phyloP scores from a whole-genome alignment of 2,329 filamentous ascomycete genomes.

The Truncatella angustata region DNA sequence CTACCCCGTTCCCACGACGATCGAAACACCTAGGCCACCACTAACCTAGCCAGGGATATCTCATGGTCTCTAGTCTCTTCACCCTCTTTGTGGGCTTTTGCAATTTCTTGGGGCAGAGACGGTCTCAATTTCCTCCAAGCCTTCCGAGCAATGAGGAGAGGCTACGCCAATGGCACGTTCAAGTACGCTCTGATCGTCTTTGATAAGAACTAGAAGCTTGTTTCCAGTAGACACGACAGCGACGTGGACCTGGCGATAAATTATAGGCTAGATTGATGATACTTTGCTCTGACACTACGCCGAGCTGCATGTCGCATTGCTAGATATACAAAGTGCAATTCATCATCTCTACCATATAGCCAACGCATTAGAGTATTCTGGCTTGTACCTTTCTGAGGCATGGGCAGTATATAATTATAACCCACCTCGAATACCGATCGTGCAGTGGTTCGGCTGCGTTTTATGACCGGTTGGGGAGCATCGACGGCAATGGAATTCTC shows the following conservation, averaged over 20 bases:
- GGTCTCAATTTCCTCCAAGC: constrained; percentile 60
- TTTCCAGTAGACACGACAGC: too few relatives aligned
- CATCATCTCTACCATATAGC: too few relatives aligned
- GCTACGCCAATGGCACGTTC: constrained; percentile 58
- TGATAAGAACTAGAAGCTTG: constrained; percentile 35
- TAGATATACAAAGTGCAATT: not conserved
- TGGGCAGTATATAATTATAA: too few relatives aligned
- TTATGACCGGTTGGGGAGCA: too few relatives aligned
- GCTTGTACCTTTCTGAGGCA: too few relatives aligned
- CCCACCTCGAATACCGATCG: too few relatives aligned
- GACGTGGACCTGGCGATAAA: too few relatives aligned
- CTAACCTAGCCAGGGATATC: constrained; percentile 50
- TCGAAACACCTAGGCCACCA: not conserved
- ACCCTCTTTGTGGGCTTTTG: constrained; percentile 60
- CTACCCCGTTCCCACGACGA: not conserved
- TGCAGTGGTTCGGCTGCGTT: too few relatives aligned
- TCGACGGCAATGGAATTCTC: too few relatives aligned
- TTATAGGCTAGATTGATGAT: too few relatives aligned
- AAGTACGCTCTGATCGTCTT: constrained; percentile 59
- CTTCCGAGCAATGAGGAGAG: constrained; percentile 59
- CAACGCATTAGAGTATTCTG: too few relatives aligned
- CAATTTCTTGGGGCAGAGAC: constrained; percentile 57
- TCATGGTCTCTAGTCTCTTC: constrained; percentile 60
- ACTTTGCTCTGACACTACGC: too few relatives aligned
- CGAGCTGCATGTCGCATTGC: not conserved